Evolutionary conservation across 768 basidiomycete genomes (phyloP).

Genomic region (Panus rudis): DNA sequence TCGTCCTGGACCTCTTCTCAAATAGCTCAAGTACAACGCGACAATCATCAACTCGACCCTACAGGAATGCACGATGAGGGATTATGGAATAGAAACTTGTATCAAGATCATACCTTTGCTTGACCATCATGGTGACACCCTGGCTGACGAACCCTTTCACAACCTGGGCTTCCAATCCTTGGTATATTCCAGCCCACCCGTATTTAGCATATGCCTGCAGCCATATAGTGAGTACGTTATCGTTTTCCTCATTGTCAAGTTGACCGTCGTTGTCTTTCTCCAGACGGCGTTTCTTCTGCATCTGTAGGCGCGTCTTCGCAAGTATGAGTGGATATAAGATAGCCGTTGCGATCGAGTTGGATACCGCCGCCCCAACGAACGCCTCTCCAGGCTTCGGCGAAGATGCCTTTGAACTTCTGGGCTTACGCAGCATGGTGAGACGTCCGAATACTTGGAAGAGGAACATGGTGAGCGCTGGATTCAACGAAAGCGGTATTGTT

Average conservation of each 20-base stretch:
- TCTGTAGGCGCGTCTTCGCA: slow-evolving; percentile 49
- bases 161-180: slow-evolving; percentile 44
- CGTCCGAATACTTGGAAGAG: slow-evolving; percentile 46
- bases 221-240: slow-evolving; percentile 18
- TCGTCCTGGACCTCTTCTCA: slow-evolving; percentile 1
- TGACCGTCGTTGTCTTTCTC: slow-evolving; percentile 15
- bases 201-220: slow-evolving; percentile 9
- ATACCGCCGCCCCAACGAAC: slow-evolving; percentile 50
- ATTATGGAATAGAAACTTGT: background rate
- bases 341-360: slow-evolving; percentile 42
- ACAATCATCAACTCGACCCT: slow-evolving; percentile 7
- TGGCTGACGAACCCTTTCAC: slow-evolving; percentile 50
- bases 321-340: slow-evolving; percentile 54
- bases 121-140: slow-evolving; percentile 52
- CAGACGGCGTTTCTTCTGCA: slow-evolving; percentile 27
- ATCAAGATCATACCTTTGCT: slow-evolving; percentile 35
- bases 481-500: slow-evolving; percentile 42
- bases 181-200: slow-evolving; percentile 34
- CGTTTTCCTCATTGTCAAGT: slow-evolving; percentile 3
- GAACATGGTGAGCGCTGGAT: slow-evolving; percentile 52
- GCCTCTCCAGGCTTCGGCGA: slow-evolving; percentile 34
- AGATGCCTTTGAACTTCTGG: slow-evolving; percentile 9
- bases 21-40: slow-evolving; percentile 3
- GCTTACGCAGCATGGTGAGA: slow-evolving; percentile 23
- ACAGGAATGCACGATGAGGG: background rate